Conservation (phyloP, 306 rosid genomes). For the Dryas alaskensis region DNA sequence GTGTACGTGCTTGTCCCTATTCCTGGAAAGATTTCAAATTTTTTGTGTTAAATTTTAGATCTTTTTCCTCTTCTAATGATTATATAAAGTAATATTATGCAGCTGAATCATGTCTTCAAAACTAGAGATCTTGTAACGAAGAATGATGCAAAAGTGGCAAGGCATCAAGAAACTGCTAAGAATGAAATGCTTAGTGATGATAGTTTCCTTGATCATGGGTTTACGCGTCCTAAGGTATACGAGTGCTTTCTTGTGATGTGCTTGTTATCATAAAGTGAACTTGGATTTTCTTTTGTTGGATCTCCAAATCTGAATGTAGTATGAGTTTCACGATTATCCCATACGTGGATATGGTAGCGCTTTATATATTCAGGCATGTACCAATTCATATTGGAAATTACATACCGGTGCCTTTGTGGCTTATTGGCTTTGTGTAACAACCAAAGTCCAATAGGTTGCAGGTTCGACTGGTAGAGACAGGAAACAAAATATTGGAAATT, state of each 20-base stretch:
- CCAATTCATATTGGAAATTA: not conserved
- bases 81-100: constrained; percentile 29
- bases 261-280: constrained; percentile 5
- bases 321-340: not conserved
- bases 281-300: not conserved
- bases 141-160: constrained; percentile 63
- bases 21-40: constrained; percentile 3
- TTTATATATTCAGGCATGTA: not conserved
- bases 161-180: constrained; percentile 42
- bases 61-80: constrained; percentile 17
- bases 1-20: constrained; percentile 47
- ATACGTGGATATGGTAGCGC: not conserved
- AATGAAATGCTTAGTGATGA: constrained; percentile 34
- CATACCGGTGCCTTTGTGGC: too few species aligned
- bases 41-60: not conserved
- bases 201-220: constrained; percentile 81
- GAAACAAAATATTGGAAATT: not conserved
- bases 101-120: constrained; percentile 87
- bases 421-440: too few species aligned
- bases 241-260: constrained; percentile 2
- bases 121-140: constrained; percentile 67
- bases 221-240: constrained; percentile 91
- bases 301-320: not conserved
- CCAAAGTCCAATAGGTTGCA: too few species aligned
- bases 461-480: too few species aligned